phyloP scores from a whole-genome alignment of 768 basidiomycete genomes.

The Lactarius indigo region DNA sequence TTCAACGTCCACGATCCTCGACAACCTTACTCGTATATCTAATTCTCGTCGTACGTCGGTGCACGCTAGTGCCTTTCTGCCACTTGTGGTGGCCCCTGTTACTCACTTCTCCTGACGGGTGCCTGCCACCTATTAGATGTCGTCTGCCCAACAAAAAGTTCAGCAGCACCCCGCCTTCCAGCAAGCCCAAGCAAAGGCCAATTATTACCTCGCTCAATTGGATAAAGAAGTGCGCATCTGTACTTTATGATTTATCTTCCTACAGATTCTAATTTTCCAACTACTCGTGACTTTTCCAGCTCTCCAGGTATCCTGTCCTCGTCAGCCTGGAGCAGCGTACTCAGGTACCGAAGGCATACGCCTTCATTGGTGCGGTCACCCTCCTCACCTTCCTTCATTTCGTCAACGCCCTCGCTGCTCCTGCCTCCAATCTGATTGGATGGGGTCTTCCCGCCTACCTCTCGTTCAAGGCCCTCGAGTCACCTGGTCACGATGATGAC shows the following conservation, averaged over 20 bases:
- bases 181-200: conserved; percentile 80
- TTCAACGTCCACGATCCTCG: conserved; percentile 22
- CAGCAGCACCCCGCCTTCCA: conserved; percentile 85
- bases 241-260: neutral
- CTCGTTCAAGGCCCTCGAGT: conserved; percentile 92
- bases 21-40: conserved; percentile 3
- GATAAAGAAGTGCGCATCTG: conserved; percentile 86
- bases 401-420: conserved; percentile 87
- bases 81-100: neutral
- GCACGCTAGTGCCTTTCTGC: conserved; percentile 11
- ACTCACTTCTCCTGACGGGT: neutral
- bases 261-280: neutral
- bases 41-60: conserved; percentile 9
- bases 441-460: conserved; percentile 94
- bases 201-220: conserved; percentile 80
- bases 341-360: conserved; percentile 89
- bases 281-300: conserved; percentile 38
- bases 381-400: conserved; percentile 73
- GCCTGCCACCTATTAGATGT: conserved; percentile 48
- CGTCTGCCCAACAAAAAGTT: conserved; percentile 68
- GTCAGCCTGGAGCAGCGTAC: conserved; percentile 85
- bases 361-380: conserved; percentile 67
- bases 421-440: conserved; percentile 92
- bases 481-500: conserved; percentile 78
- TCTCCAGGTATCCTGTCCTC: conserved; percentile 83